Base-by-base conservation (phyloP, 1,139 yeast genomes). In the Lodderomyces beijingensis region DNA sequence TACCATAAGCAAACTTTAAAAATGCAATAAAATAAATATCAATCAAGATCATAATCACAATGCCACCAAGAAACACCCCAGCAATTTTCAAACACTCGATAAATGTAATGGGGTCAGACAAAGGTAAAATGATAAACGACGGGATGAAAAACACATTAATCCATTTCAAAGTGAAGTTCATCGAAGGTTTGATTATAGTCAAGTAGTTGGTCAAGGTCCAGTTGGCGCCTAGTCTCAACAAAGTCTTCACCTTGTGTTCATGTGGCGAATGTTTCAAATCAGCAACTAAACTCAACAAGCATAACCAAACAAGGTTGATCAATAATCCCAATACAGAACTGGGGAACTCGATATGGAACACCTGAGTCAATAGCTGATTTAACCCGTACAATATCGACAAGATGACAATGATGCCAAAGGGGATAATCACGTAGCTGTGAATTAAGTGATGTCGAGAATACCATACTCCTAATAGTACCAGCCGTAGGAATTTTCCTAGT, bases 131-230 rank as follows among this genome's bases (percentile, higher is more conserved):
- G 17, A 83, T 76, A 47, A 84, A 83, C 0, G 88, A 78, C 0
- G 93, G 91, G 1, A 85, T 77, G 62, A 84, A 84, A 51, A 78
- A 82, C 7, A 82, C 70, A 51, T 80, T 82, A 57, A 84, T 84
- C 91, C 91, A 84, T 36, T 81, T 67, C 37, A 84, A 61, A 2
- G 81, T 64, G 50, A 83, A 83, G 35, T 83, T 82, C 60, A 77
- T 74, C 1, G 85, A 79, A 1, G 84, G 74, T 35, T 78, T 78
- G 34, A 79, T 62, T 15, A 74, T 45, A 24, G 53, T 54, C 32
- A 81, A 59, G 27, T 77, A 55, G 23, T 53, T 51, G n/a, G 65
- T 57, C 3, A 74, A 64, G 12, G 54, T 44, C 50, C 63, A 57
- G 5, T 46, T 39, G 8, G 60, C 42, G 28, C 46, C 42, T 51